Conservation (phyloP, 2,329 filamentous ascomycete genomes). For the Lojkania enalia region DNA sequence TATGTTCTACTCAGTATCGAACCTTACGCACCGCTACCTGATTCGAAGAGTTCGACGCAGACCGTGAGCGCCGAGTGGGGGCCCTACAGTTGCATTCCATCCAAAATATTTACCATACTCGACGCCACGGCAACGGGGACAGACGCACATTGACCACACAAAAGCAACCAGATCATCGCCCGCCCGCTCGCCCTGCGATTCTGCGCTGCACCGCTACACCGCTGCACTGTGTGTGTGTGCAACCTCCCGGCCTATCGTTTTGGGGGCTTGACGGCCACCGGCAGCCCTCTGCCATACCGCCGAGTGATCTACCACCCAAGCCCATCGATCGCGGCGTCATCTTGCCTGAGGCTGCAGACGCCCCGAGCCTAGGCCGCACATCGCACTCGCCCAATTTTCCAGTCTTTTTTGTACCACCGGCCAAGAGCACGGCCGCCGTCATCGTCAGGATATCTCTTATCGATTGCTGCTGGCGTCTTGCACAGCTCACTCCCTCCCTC, state of each 20-base stretch:
- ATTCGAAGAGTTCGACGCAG: conserved; percentile 42
- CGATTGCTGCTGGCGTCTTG: conserved; percentile 7
- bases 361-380: conserved; percentile 2
- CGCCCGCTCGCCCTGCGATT: background rate
- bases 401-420: background rate
- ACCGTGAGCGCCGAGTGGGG: conserved; percentile 17
- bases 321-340: conserved; percentile 14
- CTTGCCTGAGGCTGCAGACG: conserved; percentile 14
- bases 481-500: background rate
- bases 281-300: conserved; percentile 12
- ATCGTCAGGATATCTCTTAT: conserved; percentile 6
- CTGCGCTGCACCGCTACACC: conserved; percentile 5
- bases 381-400: conserved; percentile 1
- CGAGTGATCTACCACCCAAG: background rate
- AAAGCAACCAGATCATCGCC: conserved; percentile 8
- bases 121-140: conserved; percentile 12
- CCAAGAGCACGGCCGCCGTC: too few species aligned
- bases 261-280: conserved; percentile 12
- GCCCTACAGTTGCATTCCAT: conserved; percentile 6
- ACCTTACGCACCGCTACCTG: conserved; percentile 33
- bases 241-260: conserved; percentile 8
- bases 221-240: conserved; percentile 3
- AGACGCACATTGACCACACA: background rate
- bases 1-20: conserved; percentile 38
- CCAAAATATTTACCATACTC: conserved; percentile 7